These are phyloP conservation scores for Leccinum pellstonianum DNA, from an alignment of 768 basidiomycete species.

Conservation along the genomic window DNA sequence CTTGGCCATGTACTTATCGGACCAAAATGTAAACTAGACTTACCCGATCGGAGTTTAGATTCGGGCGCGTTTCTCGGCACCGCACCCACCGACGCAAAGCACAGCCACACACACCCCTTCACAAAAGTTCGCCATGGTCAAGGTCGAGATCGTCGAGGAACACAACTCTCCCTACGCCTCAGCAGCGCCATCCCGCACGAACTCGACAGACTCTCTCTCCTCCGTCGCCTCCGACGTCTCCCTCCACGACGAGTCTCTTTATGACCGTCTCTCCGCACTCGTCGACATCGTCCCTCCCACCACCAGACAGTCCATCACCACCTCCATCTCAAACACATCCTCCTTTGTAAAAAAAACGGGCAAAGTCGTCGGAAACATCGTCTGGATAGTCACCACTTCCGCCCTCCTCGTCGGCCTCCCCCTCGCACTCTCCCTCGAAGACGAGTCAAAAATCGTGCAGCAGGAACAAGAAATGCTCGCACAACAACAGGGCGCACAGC, in stretches of 20 bases:
- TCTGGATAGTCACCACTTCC: conserved; percentile 94
- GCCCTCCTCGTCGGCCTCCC: conserved; percentile 93
- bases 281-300: conserved; percentile 94
- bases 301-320: conserved; percentile 74
- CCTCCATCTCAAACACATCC: conserved; percentile 58
- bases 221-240: conserved; percentile 72
- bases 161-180: conserved; percentile 76
- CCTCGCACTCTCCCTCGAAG: conserved; percentile 89
- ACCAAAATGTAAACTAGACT: conserved; percentile 4
- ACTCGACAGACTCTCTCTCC: conserved; percentile 69
- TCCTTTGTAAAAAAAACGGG: conserved; percentile 64
- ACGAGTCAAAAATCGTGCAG: conserved; percentile 90
- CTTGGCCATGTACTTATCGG: conserved; percentile 29
- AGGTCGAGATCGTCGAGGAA: conserved; percentile 85
- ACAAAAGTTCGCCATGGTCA: conserved; percentile 66
- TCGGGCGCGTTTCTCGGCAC: conserved; percentile 25
- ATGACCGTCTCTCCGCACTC: conserved; percentile 87
- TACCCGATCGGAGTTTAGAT: conserved; percentile 28
- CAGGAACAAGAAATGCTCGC: conserved; percentile 94
- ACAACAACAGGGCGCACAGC: conserved; percentile 90
- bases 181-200: conserved; percentile 69
- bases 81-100: conserved; percentile 24
- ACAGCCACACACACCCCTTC: conserved; percentile 13
- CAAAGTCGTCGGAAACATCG: conserved; percentile 79
- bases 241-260: conserved; percentile 74